Evolutionary conservation across 2,329 filamentous ascomycete genomes (phyloP).

Genomic region (Aureobasidium sp.): DNA sequence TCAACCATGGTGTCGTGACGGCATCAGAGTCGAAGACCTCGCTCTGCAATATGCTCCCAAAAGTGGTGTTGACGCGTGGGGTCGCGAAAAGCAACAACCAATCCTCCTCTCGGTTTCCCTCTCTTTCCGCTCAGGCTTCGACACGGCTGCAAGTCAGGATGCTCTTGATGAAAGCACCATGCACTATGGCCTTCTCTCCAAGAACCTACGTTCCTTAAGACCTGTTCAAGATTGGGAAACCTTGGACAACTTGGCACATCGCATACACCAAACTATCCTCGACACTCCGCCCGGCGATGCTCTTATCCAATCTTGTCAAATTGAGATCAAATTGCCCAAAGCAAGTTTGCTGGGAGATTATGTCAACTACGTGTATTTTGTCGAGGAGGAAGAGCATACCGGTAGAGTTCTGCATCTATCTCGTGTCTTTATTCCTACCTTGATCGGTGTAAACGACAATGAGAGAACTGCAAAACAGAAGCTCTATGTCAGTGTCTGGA

Average conservation of each 20-base stretch:
- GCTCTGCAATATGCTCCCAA: conserved; percentile 44
- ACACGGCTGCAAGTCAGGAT: conserved; percentile 52
- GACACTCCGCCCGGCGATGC: conserved; percentile 8
- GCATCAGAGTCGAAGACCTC: conserved; percentile 57
- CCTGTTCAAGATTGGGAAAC: conserved; percentile 9
- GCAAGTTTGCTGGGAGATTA: conserved; percentile 59
- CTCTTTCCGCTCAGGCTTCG: conserved; percentile 49
- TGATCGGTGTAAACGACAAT: conserved; percentile 67
- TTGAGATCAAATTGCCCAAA: conserved; percentile 53
- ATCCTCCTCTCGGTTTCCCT: conserved; percentile 54
- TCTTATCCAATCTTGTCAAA: conserved; percentile 12
- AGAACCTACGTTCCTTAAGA: conserved; percentile 42
- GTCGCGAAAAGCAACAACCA: conserved; percentile 56
- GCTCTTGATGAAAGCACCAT: conserved; percentile 61
- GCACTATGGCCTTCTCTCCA: conserved; percentile 66
- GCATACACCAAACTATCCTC: conserved; percentile 12
- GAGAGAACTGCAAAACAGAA: conserved; percentile 61
- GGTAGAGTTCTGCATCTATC: conserved; percentile 42
- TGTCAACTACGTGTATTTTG: conserved; percentile 42
- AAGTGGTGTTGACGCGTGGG: conserved; percentile 62
- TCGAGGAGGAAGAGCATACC: conserved; percentile 21
- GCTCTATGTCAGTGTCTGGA: conserved; percentile 54
- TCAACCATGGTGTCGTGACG: conserved; percentile 16
- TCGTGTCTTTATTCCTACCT: conserved; percentile 55
- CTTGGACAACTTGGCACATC: conserved; percentile 9